Evolutionary conservation across 1,284 basidiomycete genomes (phyloP).

Genomic region (Termitomyces sp.): DNA sequence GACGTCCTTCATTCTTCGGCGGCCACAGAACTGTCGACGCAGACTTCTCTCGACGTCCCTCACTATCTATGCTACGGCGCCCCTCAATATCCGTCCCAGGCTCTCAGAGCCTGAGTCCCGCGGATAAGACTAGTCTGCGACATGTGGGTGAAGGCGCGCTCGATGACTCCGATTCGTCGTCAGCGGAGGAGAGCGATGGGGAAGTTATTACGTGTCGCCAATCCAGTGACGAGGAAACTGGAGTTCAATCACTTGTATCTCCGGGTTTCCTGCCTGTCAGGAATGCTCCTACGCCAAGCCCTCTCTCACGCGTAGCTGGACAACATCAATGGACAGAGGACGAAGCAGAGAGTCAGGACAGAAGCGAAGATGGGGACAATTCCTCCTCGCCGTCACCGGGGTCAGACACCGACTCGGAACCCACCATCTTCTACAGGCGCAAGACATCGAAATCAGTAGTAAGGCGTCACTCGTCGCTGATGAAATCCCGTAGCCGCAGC

Average conservation of each 20-base stretch:
- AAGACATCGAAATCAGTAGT: constrained; percentile 22
- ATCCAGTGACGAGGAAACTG: constrained; percentile 35
- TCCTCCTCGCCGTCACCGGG: constrained; percentile 38
- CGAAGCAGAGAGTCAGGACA: constrained; percentile 22
- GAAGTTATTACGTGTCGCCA: constrained; percentile 22
- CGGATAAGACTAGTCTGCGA: constrained; percentile 36
- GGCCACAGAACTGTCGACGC: constrained; percentile 30
- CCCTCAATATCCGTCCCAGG: constrained; percentile 23
- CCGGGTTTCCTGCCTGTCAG: constrained; percentile 30
- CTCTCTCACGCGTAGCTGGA: constrained; percentile 52
- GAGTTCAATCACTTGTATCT: constrained; percentile 26
- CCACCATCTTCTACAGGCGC: constrained; percentile 16
- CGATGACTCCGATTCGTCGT: constrained; percentile 66
- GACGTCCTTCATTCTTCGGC: constrained; percentile 33
- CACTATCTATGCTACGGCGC: constrained; percentile 26
- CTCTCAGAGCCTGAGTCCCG: constrained; percentile 35
- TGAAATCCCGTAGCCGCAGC: constrained; percentile 48
- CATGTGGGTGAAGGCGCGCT: constrained; percentile 74
- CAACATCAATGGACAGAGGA: constrained; percentile 51
- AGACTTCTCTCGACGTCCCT: constrained; percentile 29
- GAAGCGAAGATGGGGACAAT: constrained; percentile 30
- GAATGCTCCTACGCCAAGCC: constrained; percentile 48
- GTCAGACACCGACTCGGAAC: constrained; percentile 46
- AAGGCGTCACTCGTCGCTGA: constrained; percentile 21
- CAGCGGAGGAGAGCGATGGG: constrained; percentile 31